Evolutionary conservation across 345 rosid species (phyloP).

Genomic region (Pistacia integerrima): DNA sequence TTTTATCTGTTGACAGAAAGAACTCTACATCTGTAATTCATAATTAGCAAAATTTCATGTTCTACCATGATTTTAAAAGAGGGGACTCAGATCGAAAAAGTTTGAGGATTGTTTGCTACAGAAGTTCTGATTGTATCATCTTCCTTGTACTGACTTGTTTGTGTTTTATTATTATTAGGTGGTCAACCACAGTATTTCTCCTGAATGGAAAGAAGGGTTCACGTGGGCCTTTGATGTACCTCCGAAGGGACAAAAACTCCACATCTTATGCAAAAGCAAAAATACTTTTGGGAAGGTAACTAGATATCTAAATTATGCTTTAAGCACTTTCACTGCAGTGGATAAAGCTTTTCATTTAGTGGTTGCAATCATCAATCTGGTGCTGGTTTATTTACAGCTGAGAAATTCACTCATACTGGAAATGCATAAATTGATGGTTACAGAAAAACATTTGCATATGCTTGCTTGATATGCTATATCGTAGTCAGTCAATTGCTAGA

Average conservation of each 20-base stretch:
- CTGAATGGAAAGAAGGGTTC: conserved; percentile 92
- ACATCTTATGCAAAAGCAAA: conserved; percentile 90
- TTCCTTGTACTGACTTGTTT: neutral
- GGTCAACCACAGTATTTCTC: conserved; percentile 62
- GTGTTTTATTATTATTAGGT: conserved; percentile 42
- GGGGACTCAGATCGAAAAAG: neutral
- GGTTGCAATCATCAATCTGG: neutral
- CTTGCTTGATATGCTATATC: neutral
- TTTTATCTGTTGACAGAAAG: neutral
- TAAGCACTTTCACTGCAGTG: neutral
- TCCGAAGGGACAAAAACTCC: conserved; percentile 92
- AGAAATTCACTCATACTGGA: neutral
- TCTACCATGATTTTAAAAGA: neutral
- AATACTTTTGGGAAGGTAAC: conserved; percentile 88
- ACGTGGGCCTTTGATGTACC: conserved; percentile 92
- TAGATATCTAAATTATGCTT: neutral
- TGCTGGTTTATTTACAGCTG: neutral
- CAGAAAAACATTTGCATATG: neutral
- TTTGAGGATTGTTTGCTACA: neutral
- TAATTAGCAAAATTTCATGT: neutral
- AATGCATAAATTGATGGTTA: neutral
- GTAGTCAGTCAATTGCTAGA: neutral
- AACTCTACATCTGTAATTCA: neutral
- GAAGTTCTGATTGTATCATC: neutral
- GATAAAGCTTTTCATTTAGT: neutral